Base-by-base conservation (phyloP, 1,139 yeast genomes). In the Taphrina flavorubra region DNA sequence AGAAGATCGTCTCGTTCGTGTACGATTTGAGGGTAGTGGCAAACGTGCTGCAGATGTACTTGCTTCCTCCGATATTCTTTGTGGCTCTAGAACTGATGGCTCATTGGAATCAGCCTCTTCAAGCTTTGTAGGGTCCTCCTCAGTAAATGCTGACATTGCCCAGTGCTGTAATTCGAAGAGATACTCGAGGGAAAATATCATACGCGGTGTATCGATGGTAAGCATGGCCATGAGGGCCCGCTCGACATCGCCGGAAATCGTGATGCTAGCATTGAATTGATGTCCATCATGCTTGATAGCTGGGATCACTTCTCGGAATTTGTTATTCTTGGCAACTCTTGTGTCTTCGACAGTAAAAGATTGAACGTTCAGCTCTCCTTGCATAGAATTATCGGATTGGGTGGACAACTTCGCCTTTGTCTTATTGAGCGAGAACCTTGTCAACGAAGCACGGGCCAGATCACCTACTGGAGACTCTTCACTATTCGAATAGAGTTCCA, bases 101-200 rank as follows among this genome's bases (percentile, higher is more conserved):
- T 13, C 47, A n/a, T 44, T n/a, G 8, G 5, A 16, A 14, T n/a
- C 47, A 2, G n/a, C 47, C 8, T 2, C 8, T 2, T 44, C 18
- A 16, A 44, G 47, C 13, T 8, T 20, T 4, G 34, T 25, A 10
- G 34, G 44, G 1, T 11, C 20, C 20, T 31, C 18, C 6, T 46
- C 63, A 7, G 62, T 56, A 36, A 71, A 70, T 71, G 0, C 86
- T 87, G 70, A 79, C 80, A 72, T 83, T 86, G 31, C 82, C 77
- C 76, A 89, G 90, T 83, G 78, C 74, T 90, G 90, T 72, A 94
- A 76, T 0, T 94, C 92, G 78, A 92, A 85, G 56, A 94, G 75
- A 76, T 90, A 92, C 75, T 92, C 99, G 72, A 94, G 80, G 0
- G 97, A 97, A 63, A 94, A 78, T 64, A 94, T 87, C 20, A 89